Evolutionary conservation across 768 basidiomycete species (phyloP).

Genomic region (Gyrodon lividus): DNA sequence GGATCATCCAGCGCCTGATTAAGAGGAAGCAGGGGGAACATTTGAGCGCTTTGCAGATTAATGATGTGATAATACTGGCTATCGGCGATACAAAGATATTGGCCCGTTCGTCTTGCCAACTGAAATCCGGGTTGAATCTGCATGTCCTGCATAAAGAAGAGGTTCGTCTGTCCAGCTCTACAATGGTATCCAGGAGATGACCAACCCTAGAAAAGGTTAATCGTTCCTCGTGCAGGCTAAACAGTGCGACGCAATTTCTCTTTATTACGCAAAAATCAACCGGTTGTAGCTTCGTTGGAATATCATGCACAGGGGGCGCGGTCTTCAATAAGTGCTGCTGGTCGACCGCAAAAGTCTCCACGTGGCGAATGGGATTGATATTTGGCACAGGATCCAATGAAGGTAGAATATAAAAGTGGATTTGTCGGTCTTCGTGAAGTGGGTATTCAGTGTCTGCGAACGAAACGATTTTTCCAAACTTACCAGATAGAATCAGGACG

Average conservation of each 20-base stretch:
- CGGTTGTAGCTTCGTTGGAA: conserved; percentile 42
- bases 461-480: conserved; percentile 30
- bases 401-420: conserved; percentile 82
- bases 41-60: conserved; percentile 67
- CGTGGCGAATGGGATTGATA: conserved; percentile 80
- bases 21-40: conserved; percentile 75
- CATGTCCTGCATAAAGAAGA: conserved; percentile 53
- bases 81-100: conserved; percentile 73
- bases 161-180: not conserved
- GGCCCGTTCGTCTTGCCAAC: conserved; percentile 61
- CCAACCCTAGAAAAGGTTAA: conserved; percentile 60
- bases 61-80: conserved; percentile 72
- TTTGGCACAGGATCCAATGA: conserved; percentile 67
- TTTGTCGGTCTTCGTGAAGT: conserved; percentile 45
- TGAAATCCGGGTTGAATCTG: conserved; percentile 59
- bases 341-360: conserved; percentile 80
- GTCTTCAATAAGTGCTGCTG: conserved; percentile 63
- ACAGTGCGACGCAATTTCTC: conserved; percentile 60
- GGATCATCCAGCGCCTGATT: conserved; percentile 58
- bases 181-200: not conserved
- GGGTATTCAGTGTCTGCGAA: conserved; percentile 2
- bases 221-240: conserved; percentile 58
- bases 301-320: conserved; percentile 39
- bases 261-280: conserved; percentile 77
- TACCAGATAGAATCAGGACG: conserved; percentile 72